Base-by-base conservation (phyloP, 192 early-diverging fungal species). In the Funneliformis mosseae region DNA sequence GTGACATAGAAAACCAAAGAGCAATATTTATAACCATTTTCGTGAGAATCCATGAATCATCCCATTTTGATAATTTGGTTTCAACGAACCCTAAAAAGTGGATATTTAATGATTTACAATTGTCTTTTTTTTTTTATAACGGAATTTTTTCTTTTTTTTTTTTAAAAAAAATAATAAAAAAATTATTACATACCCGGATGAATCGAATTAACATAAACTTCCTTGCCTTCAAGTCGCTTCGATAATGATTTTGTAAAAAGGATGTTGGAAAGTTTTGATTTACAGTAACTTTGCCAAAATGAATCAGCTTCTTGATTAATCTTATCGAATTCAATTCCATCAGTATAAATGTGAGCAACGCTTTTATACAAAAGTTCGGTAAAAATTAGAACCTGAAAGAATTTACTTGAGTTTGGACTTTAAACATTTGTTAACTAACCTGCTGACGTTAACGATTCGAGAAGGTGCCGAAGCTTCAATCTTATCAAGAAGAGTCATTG, bases 141-240 rank as follows among this genome's bases (percentile, higher is more conserved):
- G 18, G 12, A 28, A 28, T 4, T 11, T 33, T 33, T 33, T 33
- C 33, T 2, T 2, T 28, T 8, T 38, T 28, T 14, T 10, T 16
- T 38, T 11, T 25, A 3, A 0, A 63, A 23, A 63, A 2, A 63
- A 12, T 14, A n/a, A n/a, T n/a, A n/a, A n/a, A n/a, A n/a, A n/a
- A n/a, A n/a, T n/a, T n/a, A n/a, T n/a, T n/a, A n/a, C n/a, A 46
- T 59, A 78, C 90, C 90, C 39, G 90, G 90, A 77, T 91, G 85
- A 5, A 88, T 46, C 42, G 82, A 74, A 80, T 92, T 86, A 0
- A 81, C 84, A 70, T 84, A 86, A 27, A 84, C 79, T 18, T 76
- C 63, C 38, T 84, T 71, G 5, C 70, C 82, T 14, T 74, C 68
- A 2, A 85, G 46, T 46, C 82, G 62, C 1, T 83, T 79, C 55